Evolutionary conservation across 164 flowering plant species (phyloP).

Genomic region (Vitis rotundifolia): DNA sequence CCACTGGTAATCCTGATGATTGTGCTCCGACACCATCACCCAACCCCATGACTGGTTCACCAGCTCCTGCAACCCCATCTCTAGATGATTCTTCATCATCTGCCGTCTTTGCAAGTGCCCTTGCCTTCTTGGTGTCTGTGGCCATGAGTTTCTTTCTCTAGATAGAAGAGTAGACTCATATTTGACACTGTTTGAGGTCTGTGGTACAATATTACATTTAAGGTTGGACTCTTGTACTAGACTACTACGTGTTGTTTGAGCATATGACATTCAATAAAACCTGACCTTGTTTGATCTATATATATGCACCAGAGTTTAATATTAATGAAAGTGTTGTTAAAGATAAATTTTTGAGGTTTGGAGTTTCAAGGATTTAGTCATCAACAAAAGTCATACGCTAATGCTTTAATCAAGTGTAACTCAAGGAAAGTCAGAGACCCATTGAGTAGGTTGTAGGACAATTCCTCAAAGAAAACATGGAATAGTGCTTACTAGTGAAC

Average conservation of each 20-base stretch:
- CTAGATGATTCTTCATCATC: slow-evolving; percentile 10
- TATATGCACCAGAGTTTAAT: no score
- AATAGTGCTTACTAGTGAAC: no score
- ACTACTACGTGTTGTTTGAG: neutral
- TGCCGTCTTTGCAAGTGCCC: slow-evolving; percentile 6
- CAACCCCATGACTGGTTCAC: neutral
- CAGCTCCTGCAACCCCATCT: slow-evolving; percentile 3
- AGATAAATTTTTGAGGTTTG: no score
- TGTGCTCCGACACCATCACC: neutral
- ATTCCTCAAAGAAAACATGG: no score
- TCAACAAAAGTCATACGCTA: no score
- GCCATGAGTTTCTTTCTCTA: slow-evolving; percentile 10
- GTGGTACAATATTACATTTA: neutral
- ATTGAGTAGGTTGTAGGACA: no score
- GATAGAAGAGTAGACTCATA: neutral
- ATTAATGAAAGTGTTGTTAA: no score
- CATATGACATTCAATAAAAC: neutral
- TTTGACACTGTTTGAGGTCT: neutral
- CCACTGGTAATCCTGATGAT: neutral
- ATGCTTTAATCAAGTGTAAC: no score
- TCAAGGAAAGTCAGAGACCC: no score
- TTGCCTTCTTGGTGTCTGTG: slow-evolving; percentile 1
- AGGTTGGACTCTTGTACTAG: neutral
- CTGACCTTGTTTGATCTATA: no score
- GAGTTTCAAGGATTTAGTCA: no score